Evolutionary conservation across 129 eudicot genomes (phyloP).

Genomic region (Arctium lappa): DNA sequence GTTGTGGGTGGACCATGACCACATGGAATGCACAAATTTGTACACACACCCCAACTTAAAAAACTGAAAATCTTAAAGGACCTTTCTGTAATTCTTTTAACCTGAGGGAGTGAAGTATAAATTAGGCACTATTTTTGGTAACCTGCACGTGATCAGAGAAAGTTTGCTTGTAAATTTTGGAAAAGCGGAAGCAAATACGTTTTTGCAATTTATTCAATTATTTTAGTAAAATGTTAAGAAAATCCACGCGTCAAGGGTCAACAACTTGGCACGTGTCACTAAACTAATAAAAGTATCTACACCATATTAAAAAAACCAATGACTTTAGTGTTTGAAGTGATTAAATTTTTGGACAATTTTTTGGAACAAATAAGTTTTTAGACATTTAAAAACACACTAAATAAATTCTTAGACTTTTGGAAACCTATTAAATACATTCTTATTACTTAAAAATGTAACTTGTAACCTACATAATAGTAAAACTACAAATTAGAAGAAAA

Average conservation of each 20-base stretch:
- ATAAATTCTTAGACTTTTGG: too few relatives aligned
- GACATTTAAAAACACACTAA: too few relatives aligned
- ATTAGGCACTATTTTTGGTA: background rate
- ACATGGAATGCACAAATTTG: background rate
- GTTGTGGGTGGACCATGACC: background rate
- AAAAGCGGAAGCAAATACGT: background rate
- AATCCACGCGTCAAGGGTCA: background rate
- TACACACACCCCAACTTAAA: background rate
- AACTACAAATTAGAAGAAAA: too few relatives aligned
- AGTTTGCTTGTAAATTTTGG: constrained; percentile 1
- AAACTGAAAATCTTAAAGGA: background rate
- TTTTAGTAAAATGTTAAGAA: background rate
- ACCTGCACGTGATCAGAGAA: background rate
- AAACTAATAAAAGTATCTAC: too few relatives aligned
- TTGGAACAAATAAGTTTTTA: too few relatives aligned
- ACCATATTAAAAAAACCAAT: too few relatives aligned
- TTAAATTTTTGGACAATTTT: too few relatives aligned
- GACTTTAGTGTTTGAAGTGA: too few relatives aligned
- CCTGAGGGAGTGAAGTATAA: background rate
- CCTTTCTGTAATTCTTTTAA: background rate
- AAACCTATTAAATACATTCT: too few relatives aligned
- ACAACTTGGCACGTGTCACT: background rate
- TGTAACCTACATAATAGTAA: too few relatives aligned
- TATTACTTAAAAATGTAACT: too few relatives aligned
- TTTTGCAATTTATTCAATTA: background rate